Percentiles rank a stretch among this genome's conserved stretches.
Evolutionary conservation across 2,329 filamentous ascomycete species (phyloP).

Genomic region (Xylaria sp.): DNA sequence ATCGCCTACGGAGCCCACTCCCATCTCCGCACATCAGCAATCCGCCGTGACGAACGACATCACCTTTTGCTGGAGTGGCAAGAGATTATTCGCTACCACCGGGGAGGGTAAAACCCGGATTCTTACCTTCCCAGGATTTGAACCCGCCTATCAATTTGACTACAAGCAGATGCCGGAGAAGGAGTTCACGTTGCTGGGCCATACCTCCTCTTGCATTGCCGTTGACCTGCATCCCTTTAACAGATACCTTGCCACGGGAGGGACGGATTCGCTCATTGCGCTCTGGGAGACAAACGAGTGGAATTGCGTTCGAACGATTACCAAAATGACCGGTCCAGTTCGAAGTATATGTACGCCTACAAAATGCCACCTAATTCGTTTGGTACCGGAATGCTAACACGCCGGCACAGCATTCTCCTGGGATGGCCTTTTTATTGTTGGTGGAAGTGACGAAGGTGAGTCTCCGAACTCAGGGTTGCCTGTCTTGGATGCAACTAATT

Average conservation of each 20-base stretch:
- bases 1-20: constrained; percentile 67
- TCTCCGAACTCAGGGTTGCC: constrained; percentile 15
- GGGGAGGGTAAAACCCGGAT: constrained; percentile 77
- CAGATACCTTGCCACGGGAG: constrained; percentile 78
- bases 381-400: constrained; percentile 41
- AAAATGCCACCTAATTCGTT: neutral
- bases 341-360: constrained; percentile 69
- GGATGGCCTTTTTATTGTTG: constrained; percentile 79
- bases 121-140: constrained; percentile 72
- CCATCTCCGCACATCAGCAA: constrained; percentile 70
- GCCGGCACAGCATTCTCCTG: constrained; percentile 73
- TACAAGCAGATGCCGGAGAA: constrained; percentile 56
- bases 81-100: constrained; percentile 76
- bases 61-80: constrained; percentile 77
- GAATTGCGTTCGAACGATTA: constrained; percentile 78
- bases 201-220: constrained; percentile 77
- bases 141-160: constrained; percentile 63
- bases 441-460: constrained; percentile 77
- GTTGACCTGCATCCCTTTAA: constrained; percentile 77
- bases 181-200: constrained; percentile 74
- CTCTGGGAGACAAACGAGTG: constrained; percentile 83
- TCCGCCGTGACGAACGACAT: constrained; percentile 76
- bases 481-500: constrained; percentile 35
- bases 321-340: constrained; percentile 75
- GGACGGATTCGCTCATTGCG: constrained; percentile 78